Evolutionary conservation across 495 filamentous ascomycete genomes (phyloP), one percentile per base, ranked within the genome.

Genomic region (Hypomontagnella monticulosa): DNA sequence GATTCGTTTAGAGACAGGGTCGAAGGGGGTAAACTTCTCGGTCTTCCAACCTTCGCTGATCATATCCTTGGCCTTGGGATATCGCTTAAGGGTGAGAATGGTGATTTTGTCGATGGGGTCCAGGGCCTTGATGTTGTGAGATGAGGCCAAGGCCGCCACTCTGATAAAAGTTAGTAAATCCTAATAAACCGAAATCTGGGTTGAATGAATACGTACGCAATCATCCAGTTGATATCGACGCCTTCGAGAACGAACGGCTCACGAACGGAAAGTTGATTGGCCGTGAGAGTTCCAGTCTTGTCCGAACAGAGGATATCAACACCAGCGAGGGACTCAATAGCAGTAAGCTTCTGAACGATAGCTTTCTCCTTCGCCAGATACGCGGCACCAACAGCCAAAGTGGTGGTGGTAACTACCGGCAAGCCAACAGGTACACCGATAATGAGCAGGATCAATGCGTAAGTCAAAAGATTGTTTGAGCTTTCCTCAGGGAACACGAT

Each of bases 231-330:
- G 42, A 86, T 80, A 56, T 91, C 88, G 42, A 93, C 86, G 63
- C 91, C 91, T 59, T 84, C 80, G 40, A 92, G 87, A 36, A 88
- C 90, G 78, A 88, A 96, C 37, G 92, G 92, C 63, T 95, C 92
- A 27, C 86, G 83, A 57, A 96, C 83, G 15, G 91, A 91, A 34
- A 96, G 85, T 74, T 92, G 96, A 81, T 97, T 97, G 76, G 92
- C 93, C 59, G 93, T 97, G 55, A 97, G 80, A 59, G 88, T 96
- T 85, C 92, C 92, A 40, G 92, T 96, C 83, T 97, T 97, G 78
- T 97, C 93, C 23, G 93, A 97, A 81, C 93, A 97, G 63, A 97
- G 88, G 73, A 97, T 94, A 80, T 97, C 92, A 50, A 96, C 93
- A 80, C 91, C 93, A 69, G 93, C 93, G 58, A 97, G 83, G n/a